A percentile compares a stretch with the other conserved stretches of the same genome.
phyloP scores from a whole-genome alignment of 2,329 filamentous ascomycete species.

The Pestalotiopsis sp. region DNA sequence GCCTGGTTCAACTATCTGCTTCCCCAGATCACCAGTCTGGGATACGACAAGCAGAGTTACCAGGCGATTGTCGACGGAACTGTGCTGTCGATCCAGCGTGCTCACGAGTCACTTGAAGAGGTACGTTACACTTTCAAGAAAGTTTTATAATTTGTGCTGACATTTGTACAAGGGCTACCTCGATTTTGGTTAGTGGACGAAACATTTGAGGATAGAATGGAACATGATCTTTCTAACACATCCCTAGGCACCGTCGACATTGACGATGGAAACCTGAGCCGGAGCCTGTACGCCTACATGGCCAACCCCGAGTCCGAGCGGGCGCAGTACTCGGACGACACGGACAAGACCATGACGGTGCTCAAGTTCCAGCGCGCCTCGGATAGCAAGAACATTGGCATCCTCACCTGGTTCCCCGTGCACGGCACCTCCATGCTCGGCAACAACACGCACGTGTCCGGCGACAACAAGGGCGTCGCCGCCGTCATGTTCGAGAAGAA shows the following conservation, averaged over 20 bases:
- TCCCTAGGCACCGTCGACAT: constrained; percentile 54
- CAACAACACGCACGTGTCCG: constrained; percentile 86
- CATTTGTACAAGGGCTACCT: constrained; percentile 58
- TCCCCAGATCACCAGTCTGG: constrained; percentile 84
- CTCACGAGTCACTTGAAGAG: constrained; percentile 68
- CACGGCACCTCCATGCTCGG: constrained; percentile 89
- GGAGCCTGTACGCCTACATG: constrained; percentile 82
- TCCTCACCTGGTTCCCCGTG: constrained; percentile 87
- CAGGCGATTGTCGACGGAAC: constrained; percentile 85
- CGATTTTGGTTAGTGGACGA: constrained; percentile 62
- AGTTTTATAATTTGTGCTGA: background rate
- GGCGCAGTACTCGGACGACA: constrained; percentile 60
- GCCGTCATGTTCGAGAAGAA: constrained; percentile 80
- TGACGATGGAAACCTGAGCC: constrained; percentile 76
- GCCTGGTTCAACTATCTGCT: constrained; percentile 92
- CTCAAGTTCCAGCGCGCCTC: constrained; percentile 72
- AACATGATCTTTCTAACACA: background rate
- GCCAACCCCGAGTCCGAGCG: constrained; percentile 79
- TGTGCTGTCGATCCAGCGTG: constrained; percentile 75
- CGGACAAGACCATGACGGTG: constrained; percentile 79
- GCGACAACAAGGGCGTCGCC: constrained; percentile 92
- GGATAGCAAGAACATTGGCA: constrained; percentile 75
- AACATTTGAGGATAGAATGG: too few species aligned
- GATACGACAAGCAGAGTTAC: constrained; percentile 85
- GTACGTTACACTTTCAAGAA: constrained; percentile 22